Evolutionary conservation across 805 yeast genomes (phyloP), one percentile per base, ranked within the genome.

Genomic region (Candida anglica): DNA sequence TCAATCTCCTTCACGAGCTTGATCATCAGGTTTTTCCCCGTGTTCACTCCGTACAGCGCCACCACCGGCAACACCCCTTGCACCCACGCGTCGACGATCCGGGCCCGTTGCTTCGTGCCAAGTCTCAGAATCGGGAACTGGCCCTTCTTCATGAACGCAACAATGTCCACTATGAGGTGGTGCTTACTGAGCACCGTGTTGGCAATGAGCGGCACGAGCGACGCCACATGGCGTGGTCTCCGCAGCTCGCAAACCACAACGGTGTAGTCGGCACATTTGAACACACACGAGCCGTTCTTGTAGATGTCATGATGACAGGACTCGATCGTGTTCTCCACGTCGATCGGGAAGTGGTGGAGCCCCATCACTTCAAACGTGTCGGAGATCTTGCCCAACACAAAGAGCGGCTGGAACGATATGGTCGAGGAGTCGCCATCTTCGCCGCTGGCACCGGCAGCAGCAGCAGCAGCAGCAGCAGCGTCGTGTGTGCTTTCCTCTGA

Each of bases 301-400:
- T 31, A 89, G 67, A 36, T 93, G 71, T 38, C 67, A 39, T 59
- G 79, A 38, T 67, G 73, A 33, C 71, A 66, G 6, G 68, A 57
- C 38, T 66, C 72, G 19, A 67, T 64, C 11, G 71, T 67, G 41
- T 62, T 61, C 35, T 66, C 98, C 35, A 93, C 73, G 56, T 93
- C 98, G 16, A 69, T 61, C 1, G 94, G 94, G 66, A 93, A 91
- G 55, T 87, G 95, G 47, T 86, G 88, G 48, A 93, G 64, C 0
- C 99, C 99, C 65, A 86, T 69, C 3, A 83, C 80, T 53, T 93
- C 99, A 58, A 93, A 81, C 0, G 98, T 88, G 43, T 84, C 91
- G 5, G 85, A 76, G 26, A 93, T 80, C 32, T 79, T 71, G 0
- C 98, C 98, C 30, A 93, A 57, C 4, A 87, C 87, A 56, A 82